These are phyloP conservation scores for Pelagophyceae sp. DNA, from an alignment of 352 stramenopile species.

Conservation along the genomic window DNA sequence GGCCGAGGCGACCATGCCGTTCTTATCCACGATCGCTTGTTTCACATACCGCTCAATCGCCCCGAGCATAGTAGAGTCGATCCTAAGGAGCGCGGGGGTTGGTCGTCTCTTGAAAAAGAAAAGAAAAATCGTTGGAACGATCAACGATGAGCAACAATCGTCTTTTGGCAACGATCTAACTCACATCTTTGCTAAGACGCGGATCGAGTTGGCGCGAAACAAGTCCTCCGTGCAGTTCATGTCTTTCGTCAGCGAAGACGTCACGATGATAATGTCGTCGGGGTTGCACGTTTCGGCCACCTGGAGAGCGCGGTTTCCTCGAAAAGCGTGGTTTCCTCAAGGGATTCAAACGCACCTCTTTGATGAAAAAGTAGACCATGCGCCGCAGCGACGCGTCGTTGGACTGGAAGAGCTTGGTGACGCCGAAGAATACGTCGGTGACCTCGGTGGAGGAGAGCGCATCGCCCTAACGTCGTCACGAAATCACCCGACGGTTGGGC, in stretches of 20 bases:
- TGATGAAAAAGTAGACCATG: constrained; percentile 99
- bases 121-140: not conserved
- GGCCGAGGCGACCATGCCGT: constrained; percentile 86
- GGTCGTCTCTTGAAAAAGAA: too few relatives aligned
- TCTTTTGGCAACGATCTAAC: too few relatives aligned
- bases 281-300: constrained; percentile 63
- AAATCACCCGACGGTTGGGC: too few relatives aligned
- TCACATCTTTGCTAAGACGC: constrained; percentile 87
- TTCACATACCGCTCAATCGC: constrained; percentile 90
- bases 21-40: constrained; percentile 97
- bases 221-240: constrained; percentile 96
- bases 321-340: constrained; percentile 20
- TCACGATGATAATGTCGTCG: constrained; percentile 97
- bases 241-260: constrained; percentile 96
- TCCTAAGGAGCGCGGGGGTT: too few relatives aligned
- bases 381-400: constrained; percentile 90
- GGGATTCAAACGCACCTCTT: constrained; percentile 65
- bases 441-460: constrained; percentile 87
- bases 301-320: too few relatives aligned
- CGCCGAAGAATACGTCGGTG: constrained; percentile 96
- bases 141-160: constrained; percentile 11
- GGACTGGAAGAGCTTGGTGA: constrained; percentile 99
- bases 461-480: too few relatives aligned
- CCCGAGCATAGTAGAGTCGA: constrained; percentile 68
- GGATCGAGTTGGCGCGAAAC: constrained; percentile 95